phyloP scores from a whole-genome alignment of 2,329 filamentous ascomycete genomes.

The Keithomyces neogunnii region DNA sequence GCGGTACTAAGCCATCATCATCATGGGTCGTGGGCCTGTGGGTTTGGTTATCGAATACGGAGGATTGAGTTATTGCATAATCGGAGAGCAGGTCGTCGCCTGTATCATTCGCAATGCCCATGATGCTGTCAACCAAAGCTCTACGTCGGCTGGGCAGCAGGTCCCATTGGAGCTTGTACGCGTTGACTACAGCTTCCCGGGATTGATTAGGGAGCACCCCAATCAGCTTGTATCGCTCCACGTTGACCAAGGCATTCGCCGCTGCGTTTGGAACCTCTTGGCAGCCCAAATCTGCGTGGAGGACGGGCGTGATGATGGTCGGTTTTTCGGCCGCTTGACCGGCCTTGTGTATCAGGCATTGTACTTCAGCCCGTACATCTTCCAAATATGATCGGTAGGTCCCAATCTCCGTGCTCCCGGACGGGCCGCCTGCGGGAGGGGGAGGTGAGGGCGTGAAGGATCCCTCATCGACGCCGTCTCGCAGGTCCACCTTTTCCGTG shows the following conservation, averaged over 20 bases:
- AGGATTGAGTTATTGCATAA: constrained; percentile 29
- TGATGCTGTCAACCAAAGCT: constrained; percentile 23
- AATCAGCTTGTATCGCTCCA: constrained; percentile 25
- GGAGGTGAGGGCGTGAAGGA: constrained; percentile 26
- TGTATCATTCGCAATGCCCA: constrained; percentile 25
- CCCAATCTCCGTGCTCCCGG: constrained; percentile 26
- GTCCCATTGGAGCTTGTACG: constrained; percentile 33
- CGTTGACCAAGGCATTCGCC: constrained; percentile 20
- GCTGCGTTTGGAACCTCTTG: constrained; percentile 19
- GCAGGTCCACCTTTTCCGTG: constrained; percentile 27
- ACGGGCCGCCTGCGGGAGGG: constrained; percentile 23
- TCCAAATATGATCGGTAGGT: constrained; percentile 40
- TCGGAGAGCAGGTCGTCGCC: constrained; percentile 26
- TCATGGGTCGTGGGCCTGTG: constrained; percentile 18
- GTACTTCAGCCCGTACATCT: constrained; percentile 39
- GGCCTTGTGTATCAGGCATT: constrained; percentile 30
- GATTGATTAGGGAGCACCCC: constrained; percentile 28
- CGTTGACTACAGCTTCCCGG: constrained; percentile 26
- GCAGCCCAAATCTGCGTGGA: constrained; percentile 24
- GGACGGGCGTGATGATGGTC: constrained; percentile 20
- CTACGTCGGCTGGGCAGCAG: constrained; percentile 21
- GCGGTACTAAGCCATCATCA: constrained; percentile 21
- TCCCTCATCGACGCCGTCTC: constrained; percentile 31
- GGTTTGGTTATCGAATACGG: constrained; percentile 29
- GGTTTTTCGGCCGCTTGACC: constrained; percentile 21